These are phyloP conservation scores for Rhizodiscina lignyota DNA, from an alignment of 495 filamentous ascomycete genomes.

Conservation along the genomic window DNA sequence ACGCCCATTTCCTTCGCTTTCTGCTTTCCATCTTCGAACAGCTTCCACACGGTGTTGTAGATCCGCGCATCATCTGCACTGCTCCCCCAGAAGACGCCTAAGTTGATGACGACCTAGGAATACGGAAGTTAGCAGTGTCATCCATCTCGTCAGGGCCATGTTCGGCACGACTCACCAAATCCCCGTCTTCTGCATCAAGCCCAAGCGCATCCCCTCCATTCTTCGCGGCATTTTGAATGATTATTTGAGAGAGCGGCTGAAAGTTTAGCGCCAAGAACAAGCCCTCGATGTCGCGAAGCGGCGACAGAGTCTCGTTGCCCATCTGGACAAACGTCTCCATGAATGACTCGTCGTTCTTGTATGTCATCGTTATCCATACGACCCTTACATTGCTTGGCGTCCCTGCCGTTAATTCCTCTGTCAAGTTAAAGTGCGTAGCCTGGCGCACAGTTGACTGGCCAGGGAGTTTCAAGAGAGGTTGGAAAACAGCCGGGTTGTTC, in stretches of 20 bases:
- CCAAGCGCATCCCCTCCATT: neutral
- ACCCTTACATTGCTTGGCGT: neutral
- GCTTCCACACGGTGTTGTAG: constrained; percentile 11
- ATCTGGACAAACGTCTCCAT: neutral
- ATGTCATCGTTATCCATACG: neutral
- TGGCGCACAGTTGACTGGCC: neutral
- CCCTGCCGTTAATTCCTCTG: neutral
- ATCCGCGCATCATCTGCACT: constrained; percentile 20
- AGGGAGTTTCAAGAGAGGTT: neutral
- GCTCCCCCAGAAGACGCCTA: constrained; percentile 19
- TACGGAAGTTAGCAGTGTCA: constrained; percentile 6
- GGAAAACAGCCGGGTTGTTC: neutral
- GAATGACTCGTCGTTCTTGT: neutral
- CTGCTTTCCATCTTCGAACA: constrained; percentile 12
- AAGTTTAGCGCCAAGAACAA: neutral
- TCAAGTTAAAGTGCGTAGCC: neutral
- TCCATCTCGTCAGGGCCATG: no score
- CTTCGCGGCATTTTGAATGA: neutral
- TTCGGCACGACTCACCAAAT: no score
- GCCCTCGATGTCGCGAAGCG: neutral
- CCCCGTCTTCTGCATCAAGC: neutral
- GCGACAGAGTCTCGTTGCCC: neutral
- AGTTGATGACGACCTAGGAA: constrained; percentile 15
- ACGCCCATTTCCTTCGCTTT: constrained; percentile 8
- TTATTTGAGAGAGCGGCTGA: neutral